Evolutionary conservation across 495 filamentous ascomycete species (phyloP).

Genomic region (Penicillium cataractarum): DNA sequence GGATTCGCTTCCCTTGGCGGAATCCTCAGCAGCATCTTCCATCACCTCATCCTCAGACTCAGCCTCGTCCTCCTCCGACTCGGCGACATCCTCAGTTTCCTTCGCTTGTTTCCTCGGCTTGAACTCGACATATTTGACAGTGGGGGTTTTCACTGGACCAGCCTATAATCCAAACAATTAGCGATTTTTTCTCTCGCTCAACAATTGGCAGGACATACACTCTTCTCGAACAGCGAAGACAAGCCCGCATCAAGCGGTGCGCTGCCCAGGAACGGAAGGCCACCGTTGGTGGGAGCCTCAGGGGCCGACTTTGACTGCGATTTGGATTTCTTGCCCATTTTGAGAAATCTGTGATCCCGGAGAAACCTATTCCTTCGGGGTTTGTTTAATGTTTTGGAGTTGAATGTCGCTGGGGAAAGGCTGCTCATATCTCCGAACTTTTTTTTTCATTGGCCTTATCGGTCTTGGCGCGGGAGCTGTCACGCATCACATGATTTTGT

Average conservation of each 20-base stretch:
- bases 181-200: slow-evolving; percentile 7
- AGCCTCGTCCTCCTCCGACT: slow-evolving; percentile 41
- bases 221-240: slow-evolving; percentile 78
- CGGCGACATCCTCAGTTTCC: slow-evolving; percentile 34
- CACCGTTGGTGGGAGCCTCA: slow-evolving; percentile 21
- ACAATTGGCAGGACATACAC: slow-evolving; percentile 60
- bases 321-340: slow-evolving; percentile 50
- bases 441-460: slow-evolving; percentile 36
- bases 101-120: slow-evolving; percentile 28
- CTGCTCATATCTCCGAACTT: slow-evolving; percentile 31
- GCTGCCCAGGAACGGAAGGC: slow-evolving; percentile 41
- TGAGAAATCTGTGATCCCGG: slow-evolving; percentile 13
- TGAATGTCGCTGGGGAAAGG: slow-evolving; percentile 14
- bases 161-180: slow-evolving; percentile 50
- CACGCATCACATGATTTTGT: slow-evolving; percentile 27
- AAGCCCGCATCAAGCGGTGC: slow-evolving; percentile 70
- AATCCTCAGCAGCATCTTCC: slow-evolving; percentile 44
- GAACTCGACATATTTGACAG: slow-evolving; percentile 48
- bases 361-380: background rate
- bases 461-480: slow-evolving; percentile 35
- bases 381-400: slow-evolving; percentile 14
- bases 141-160: slow-evolving; percentile 66
- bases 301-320: slow-evolving; percentile 33
- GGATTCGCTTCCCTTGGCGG: slow-evolving; percentile 26
- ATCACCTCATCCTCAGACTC: slow-evolving; percentile 49